These are phyloP conservation scores for Tolypocladium endophyticum DNA, from an alignment of 2,329 filamentous ascomycete genomes.

Conservation along the genomic window DNA sequence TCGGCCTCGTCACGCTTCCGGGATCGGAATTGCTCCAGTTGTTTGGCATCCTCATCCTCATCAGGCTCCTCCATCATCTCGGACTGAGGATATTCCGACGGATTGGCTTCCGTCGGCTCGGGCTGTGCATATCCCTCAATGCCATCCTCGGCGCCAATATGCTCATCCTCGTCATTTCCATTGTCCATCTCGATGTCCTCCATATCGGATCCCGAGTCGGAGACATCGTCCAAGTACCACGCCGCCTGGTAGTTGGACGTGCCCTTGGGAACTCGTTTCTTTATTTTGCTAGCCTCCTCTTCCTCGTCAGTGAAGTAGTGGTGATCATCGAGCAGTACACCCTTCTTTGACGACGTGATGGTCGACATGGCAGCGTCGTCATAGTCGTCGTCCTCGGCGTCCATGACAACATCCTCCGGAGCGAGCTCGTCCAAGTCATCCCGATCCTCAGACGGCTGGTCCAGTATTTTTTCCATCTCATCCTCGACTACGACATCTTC, in stretches of 20 bases:
- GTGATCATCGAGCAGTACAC: slow-evolving; percentile 89
- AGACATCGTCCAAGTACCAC: slow-evolving; percentile 79
- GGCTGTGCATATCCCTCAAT: slow-evolving; percentile 57
- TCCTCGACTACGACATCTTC: slow-evolving; percentile 59
- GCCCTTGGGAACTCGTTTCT: slow-evolving; percentile 74
- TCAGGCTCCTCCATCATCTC: slow-evolving; percentile 84
- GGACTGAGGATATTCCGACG: slow-evolving; percentile 86
- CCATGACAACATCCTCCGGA: slow-evolving; percentile 75
- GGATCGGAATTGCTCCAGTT: slow-evolving; percentile 71
- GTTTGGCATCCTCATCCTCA: slow-evolving; percentile 66
- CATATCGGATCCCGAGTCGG: slow-evolving; percentile 76
- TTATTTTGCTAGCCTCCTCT: slow-evolving; percentile 39
- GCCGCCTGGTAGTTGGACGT: slow-evolving; percentile 91
- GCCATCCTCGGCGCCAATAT: slow-evolving; percentile 71
- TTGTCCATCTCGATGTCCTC: slow-evolving; percentile 56
- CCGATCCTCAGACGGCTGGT: slow-evolving; percentile 64
- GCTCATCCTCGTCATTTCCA: slow-evolving; percentile 43
- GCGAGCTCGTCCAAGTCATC: slow-evolving; percentile 78
- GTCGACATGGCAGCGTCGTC: slow-evolving; percentile 30
- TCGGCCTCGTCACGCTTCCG: slow-evolving; percentile 71
- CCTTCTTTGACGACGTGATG: slow-evolving; percentile 52
- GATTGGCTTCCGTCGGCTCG: slow-evolving; percentile 64
- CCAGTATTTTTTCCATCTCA: slow-evolving; percentile 47
- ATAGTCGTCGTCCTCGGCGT: slow-evolving; percentile 41
- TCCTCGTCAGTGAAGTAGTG: slow-evolving; percentile 96